Evolutionary conservation across 306 rosid species (phyloP), one percentile per base, ranked within the genome.

Genomic region (Erythrophleum fordii): DNA sequence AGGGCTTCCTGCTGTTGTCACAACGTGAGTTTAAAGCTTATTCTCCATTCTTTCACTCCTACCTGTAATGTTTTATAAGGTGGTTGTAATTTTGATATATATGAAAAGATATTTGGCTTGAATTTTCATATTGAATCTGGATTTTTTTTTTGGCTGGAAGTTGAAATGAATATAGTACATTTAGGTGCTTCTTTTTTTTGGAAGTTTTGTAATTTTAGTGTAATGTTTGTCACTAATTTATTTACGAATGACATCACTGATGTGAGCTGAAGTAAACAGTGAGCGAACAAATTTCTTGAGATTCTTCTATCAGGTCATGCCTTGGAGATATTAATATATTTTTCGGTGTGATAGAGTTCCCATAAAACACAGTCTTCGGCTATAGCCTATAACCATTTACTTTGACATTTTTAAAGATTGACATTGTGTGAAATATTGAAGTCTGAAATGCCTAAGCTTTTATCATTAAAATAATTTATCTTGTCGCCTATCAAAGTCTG

Each of bases 1-100:
- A 89, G 99, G 99, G 65, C 98, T 95, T 77, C 99, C 99, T 78
- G 99, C 99, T 65, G 99, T 95, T 42, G 98, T 95, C 74, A 95
- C 99, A 66, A 95, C 98, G 98, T 93, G 84, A 89, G 98, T 91
- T 44, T 83, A 26, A 58, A 64, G 56, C 44, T 65, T 67, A 39
- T 26, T 74, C 48, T 73, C 62, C 84, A 76, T 81, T 67, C 65
- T 76, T 84, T 77, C 37, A 64, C 56, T 58, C 22, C 39, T 65
- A 64, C 49, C 73, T 52, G 67, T 44, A 70, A 25, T 73, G 70
- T 58, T 23, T 62, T 56, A 25, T 69, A 26, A 5, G 25, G 67
- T 66, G n/a, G 48, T 61, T 59, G 76, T 71, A 17, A 23, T 61
- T 79, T 79, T 75, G 45, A 35, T 69, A 58, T 55, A 23, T 55